Evolutionary conservation across 805 yeast species (phyloP), one percentile per base, ranked within the genome.

Genomic region (Priceomyces melissophilus): DNA sequence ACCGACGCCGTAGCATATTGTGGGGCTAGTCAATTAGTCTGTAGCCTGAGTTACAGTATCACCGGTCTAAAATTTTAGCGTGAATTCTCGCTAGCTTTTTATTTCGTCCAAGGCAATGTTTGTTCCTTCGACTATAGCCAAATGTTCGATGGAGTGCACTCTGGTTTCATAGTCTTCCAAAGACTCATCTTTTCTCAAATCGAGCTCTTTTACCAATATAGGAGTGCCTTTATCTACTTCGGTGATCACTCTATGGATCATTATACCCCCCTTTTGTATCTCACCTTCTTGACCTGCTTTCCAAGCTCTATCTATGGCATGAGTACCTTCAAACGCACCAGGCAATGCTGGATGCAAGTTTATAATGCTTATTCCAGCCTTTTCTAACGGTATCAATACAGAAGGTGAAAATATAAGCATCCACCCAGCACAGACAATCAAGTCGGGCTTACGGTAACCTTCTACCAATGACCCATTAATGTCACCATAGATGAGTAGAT

Each of bases 371-470:
- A 89, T 75, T 1, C 74, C 68, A 3, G 73, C 78, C 2, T 73
- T 60, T 38, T 71, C 78, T 27, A 90, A 62, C 3, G 90, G 89
- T 30, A 69, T 65, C 45, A 93, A 70, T 50, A 88, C 89, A 14
- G 78, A 71, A 3, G 87, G 81, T 1, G 96, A 85, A 44, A 93
- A 71, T 43, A 93, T 93, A 39, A 93, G 75, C 90, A 93, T 83
- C 99, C 99, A 93, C 2, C 99, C 99, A 3, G 99, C 99, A 66
- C 99, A 93, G 4, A 93, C 97, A 31, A 93, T 81, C 47, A 93
- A 71, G 50, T 86, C 87, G 3, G 98, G 98, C 49, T 74, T 73
- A 26, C 60, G 50, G 39, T 78, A 73, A 1, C 53, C 46, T 3
- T 47, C 35, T 15, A 49, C 57, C 20, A 44, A 31, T 6, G 50